These are phyloP conservation scores for Microbotryomycetes sp. DNA, from an alignment of 1,284 basidiomycete species.

Conservation along the genomic window DNA sequence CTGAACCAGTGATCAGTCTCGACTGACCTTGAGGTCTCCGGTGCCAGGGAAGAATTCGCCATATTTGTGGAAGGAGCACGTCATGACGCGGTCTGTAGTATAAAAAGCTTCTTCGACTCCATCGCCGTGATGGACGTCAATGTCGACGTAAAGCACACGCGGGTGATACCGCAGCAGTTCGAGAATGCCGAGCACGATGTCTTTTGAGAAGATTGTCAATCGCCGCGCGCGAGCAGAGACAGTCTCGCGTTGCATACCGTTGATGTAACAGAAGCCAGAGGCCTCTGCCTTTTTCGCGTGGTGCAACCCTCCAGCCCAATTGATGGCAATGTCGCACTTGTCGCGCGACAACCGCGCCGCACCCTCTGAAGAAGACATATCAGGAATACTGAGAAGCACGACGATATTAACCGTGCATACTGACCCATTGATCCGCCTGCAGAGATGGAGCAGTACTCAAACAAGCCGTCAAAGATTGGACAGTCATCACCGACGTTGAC, in stretches of 20 bases:
- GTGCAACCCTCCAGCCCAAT: constrained; percentile 97
- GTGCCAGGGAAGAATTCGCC: constrained; percentile 99
- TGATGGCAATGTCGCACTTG: constrained; percentile 97
- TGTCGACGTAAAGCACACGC: constrained; percentile 95
- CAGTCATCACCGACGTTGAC: constrained; percentile 93
- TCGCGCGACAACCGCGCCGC: constrained; percentile 89
- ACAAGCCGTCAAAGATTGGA: constrained; percentile 94
- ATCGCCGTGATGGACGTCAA: constrained; percentile 98
- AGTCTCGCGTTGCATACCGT: constrained; percentile 52
- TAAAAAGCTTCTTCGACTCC: constrained; percentile 99
- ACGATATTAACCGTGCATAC: neutral
- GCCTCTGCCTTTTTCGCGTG: constrained; percentile 99
- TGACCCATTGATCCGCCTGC: constrained; percentile 97
- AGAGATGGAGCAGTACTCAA: constrained; percentile 97
- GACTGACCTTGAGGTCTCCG: constrained; percentile 76
- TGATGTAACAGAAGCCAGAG: constrained; percentile 97
- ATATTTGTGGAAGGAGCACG: constrained; percentile 96
- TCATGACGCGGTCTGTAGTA: constrained; percentile 98
- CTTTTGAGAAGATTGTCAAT: constrained; percentile 42
- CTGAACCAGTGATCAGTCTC: neutral
- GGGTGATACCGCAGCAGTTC: constrained; percentile 92
- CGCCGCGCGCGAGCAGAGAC: neutral
- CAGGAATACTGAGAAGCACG: neutral
- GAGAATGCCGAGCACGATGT: constrained; percentile 94
- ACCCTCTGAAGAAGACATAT: constrained; percentile 58